Conservation (phyloP, 192 early-diverging fungal species). For the Backusella parvicylindrica region DNA sequence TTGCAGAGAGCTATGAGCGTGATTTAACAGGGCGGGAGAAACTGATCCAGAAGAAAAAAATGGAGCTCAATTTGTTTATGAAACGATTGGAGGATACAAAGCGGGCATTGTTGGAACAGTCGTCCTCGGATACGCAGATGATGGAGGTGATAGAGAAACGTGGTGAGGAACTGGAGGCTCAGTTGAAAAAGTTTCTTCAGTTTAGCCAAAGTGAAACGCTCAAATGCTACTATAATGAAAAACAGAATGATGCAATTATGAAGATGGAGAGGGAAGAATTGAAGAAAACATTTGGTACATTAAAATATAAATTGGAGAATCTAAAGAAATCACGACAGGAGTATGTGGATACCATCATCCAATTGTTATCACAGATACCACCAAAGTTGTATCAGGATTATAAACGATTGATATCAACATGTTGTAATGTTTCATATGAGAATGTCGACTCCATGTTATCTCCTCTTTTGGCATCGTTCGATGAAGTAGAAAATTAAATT, state of each 20-base stretch:
- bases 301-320: slow-evolving; percentile 9
- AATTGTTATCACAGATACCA: slow-evolving; percentile 34
- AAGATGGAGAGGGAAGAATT: slow-evolving; percentile 29
- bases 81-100: slow-evolving; percentile 34
- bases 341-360: slow-evolving; percentile 42
- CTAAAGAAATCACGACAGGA: slow-evolving; percentile 28
- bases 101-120: slow-evolving; percentile 18
- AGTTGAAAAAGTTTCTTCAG: slow-evolving; percentile 32
- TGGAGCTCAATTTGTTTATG: slow-evolving; percentile 26
- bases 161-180: slow-evolving; percentile 18
- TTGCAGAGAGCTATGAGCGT: slow-evolving; percentile 41
- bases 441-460: slow-evolving; percentile 57
- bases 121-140: slow-evolving; percentile 22
- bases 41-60: slow-evolving; percentile 34
- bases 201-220: slow-evolving; percentile 35
- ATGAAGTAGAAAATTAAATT: slow-evolving; percentile 23
- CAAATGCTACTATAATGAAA: slow-evolving; percentile 20
- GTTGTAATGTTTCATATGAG: slow-evolving; percentile 61
- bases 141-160: slow-evolving; percentile 26
- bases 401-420: slow-evolving; percentile 63
- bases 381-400: slow-evolving; percentile 53
- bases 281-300: slow-evolving; percentile 29
- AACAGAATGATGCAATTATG: background rate
- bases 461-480: slow-evolving; percentile 61
- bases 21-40: slow-evolving; percentile 44